Conservation (phyloP, 306 rosid genomes). For the Sphenostylis stenocarpa region DNA sequence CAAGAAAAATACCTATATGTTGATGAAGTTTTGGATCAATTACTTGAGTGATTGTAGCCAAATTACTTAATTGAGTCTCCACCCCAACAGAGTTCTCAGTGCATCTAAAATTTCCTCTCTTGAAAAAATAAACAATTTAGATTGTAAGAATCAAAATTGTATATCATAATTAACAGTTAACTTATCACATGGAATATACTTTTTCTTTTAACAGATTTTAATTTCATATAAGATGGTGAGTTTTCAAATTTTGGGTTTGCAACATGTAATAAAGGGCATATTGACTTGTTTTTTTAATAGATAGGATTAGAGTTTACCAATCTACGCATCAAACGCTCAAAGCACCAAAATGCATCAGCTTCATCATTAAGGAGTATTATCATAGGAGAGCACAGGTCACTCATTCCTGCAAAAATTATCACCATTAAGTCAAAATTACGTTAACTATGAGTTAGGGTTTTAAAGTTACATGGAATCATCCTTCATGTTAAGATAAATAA, state of each 20-base stretch:
- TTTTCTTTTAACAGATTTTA: background rate
- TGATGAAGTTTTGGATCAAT: conserved; percentile 96
- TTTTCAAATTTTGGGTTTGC: background rate
- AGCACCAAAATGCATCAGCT: conserved; percentile 96
- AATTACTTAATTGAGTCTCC: conserved; percentile 73
- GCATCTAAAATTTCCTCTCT: conserved; percentile 98
- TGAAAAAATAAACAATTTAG: conserved; percentile 34
- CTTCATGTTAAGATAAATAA: no score
- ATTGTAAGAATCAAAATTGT: conserved; percentile 35
- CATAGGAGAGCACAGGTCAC: conserved; percentile 98
- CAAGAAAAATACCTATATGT: conserved; percentile 70
- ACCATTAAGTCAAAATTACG: conserved; percentile 16
- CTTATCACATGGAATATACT: background rate
- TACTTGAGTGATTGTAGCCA: conserved; percentile 88
- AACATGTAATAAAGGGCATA: background rate
- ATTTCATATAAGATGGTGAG: background rate
- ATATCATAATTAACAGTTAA: background rate
- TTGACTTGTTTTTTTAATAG: background rate
- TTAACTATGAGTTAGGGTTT: conserved; percentile 13
- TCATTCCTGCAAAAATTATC: conserved; percentile 70
- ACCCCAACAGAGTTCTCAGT: conserved; percentile 87
- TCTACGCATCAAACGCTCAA: conserved; percentile 94
- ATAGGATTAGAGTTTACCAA: conserved; percentile 49
- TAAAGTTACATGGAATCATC: background rate
- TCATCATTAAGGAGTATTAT: conserved; percentile 89